phyloP scores from a whole-genome alignment of 23 red algal species.

The Chondrus crispus region DNA sequence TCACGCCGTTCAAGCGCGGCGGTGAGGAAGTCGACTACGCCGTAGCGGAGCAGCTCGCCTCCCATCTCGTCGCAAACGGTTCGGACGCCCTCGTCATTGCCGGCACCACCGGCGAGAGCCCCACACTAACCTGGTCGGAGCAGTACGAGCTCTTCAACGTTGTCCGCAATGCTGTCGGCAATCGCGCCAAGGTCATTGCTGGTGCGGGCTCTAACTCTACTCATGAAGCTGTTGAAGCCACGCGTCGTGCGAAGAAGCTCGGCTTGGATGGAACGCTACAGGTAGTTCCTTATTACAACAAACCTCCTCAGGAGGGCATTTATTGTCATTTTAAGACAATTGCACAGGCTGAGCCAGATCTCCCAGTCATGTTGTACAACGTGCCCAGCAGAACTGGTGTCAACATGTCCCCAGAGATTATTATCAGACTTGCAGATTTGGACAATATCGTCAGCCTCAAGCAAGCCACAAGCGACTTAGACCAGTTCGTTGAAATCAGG shows the following conservation, averaged over 20 bases:
- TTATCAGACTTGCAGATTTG: conserved; percentile 57
- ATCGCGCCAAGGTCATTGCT: conserved; percentile 79
- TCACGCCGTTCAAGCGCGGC: conserved; percentile 90
- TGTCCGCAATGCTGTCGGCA: conserved; percentile 70
- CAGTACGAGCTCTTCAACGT: conserved; percentile 99
- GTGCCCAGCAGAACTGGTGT: conserved; percentile 89
- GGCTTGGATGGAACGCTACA: conserved; percentile 94
- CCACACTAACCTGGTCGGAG: conserved; percentile 95
- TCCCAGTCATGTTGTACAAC: conserved; percentile 99
- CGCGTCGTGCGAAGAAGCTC: conserved; percentile 73
- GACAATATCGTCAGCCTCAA: conserved; percentile 91
- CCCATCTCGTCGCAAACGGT: conserved; percentile 71
- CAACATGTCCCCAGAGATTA: conserved; percentile 83
- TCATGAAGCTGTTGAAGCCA: conserved; percentile 92
- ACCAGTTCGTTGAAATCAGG: conserved; percentile 75
- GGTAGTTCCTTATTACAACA: conserved; percentile 99
- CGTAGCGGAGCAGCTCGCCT: conserved; percentile 90
- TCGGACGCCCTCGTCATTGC: conserved; percentile 90
- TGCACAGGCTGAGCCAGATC: conserved; percentile 84
- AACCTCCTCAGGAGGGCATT: conserved; percentile 96
- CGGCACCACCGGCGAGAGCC: conserved; percentile 95
- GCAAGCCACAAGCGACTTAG: conserved; percentile 86
- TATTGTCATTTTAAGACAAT: conserved; percentile 91
- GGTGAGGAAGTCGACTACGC: conserved; percentile 79
- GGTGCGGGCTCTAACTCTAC: conserved; percentile 98